Base-by-base conservation (phyloP, 192 early-diverging fungal genomes). In the Rhizophagus prolifer region DNA sequence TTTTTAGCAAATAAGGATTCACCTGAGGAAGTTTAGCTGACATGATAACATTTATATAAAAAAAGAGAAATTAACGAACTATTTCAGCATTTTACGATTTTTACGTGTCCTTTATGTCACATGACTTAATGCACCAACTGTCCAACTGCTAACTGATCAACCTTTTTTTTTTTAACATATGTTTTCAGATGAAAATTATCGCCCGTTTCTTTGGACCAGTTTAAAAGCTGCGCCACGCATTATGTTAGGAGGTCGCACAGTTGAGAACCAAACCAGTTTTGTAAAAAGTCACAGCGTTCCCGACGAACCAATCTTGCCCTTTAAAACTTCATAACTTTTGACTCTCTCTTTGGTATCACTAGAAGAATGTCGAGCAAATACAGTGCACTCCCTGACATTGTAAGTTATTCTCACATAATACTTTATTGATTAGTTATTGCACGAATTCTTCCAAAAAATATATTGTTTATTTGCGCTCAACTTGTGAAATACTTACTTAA, bases 301-400 rank as follows among this genome's bases (percentile, higher is more conserved):
- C 21, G 9, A 31, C 9, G 21, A 38, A 67, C 34, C 34, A 7
- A 23, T 28, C 16, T 30, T 65, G 25, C 21, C 9, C 59, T 16
- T n/a, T 28, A 19, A 21, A 34, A 66, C 31, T 66, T 13, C 64
- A 36, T 19, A 66, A 67, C 19, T 5, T 25, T 30, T 30, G 12
- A 28, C 36, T 36, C 25, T 54, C 36, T 44, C 69, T 12, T 44
- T 54, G 19, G 50, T 54, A 72, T 26, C 31, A 72, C 68, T 67
- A 72, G 10, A 61, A 80, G 61, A 78, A 88, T 86, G 82, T 86
- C 81, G 1, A 88, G 85, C 79, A 95, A 95, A 79, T 94, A 94
- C 86, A 82, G 89, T 62, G 86, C 88, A 58, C 86, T 95, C 31
- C 92, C 92, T 23, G 93, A 94, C 82, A 92, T 95, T 83, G 94